Base-by-base conservation (phyloP, 306 rosid species). In the Vicia villosa region DNA sequence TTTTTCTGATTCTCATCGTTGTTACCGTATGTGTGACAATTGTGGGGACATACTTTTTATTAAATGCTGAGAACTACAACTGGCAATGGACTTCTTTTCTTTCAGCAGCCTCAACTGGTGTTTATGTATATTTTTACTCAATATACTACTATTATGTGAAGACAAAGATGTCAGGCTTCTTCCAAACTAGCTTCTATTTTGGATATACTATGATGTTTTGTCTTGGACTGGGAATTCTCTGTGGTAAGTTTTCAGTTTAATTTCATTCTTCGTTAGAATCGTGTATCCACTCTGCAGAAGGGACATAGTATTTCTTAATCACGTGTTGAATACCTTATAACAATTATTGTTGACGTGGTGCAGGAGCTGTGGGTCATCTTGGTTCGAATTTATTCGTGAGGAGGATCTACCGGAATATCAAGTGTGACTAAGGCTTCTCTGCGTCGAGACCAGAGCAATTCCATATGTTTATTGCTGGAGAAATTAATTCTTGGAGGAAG, bases 21-120 rank as follows among this genome's bases (percentile, higher is more conserved):
- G 99, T 95, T 52, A 95, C 99, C 1, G 92, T 95, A 45, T 95
- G 99, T 28, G 99, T 95, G 87, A 95, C 99, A 6, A 95, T 95
- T 66, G 99, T 95, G 81, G 99, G 99, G 57, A 87, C 99, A 26
- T 95, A 95, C 84, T 95, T 95, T 82, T 79, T 95, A 84, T 85
- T 95, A 38, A 95, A 95, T 74, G 99, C 99, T 41, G 99, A 95
- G 87, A 95, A 95, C 88, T 95, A 95, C 84, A 94, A 95, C 91
- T 95, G 99, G 99, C 96, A 83, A 77, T 95, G 99, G 99, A 95
- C 99, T 61, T 95, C 99, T 73, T 95, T 95, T 90, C 89, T 89
- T 82, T 95, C 99, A n/a, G 99, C 99, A 41, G 97, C 97, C 55
- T 95, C 99, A 17, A 95, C 99, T 34, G 95, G 97, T 57, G 92